Evolutionary conservation across 257 asterid species (phyloP), one percentile per base, ranked within the genome.

Genomic region (Eucommia ulmoides): DNA sequence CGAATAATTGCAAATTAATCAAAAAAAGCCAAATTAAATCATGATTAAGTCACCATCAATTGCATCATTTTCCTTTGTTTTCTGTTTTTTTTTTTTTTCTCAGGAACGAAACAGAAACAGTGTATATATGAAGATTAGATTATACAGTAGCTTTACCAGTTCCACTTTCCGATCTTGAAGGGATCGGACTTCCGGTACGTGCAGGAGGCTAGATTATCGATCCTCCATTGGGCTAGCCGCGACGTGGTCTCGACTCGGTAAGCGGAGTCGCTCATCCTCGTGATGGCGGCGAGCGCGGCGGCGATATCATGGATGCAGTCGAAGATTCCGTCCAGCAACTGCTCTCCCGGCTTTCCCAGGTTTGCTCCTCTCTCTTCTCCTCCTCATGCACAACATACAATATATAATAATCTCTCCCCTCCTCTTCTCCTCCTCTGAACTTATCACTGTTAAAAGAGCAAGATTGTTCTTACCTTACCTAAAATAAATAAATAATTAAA

Each of bases 181-280:
- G 96, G 93, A 64, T 83, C 82, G 17, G 94, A 86, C 58, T 80
- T 83, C 17, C 96, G 59, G 46, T 78, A 83, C 20, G 84, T 68
- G 50, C 69, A 82, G n/a, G 93, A 68, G 50, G 82, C 72, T 54
- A 80, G 58, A 22, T 63, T 74, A 22, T 83, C 87, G 70, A 87
- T 78, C 73, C 96, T 71, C 94, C 96, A 87, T 62, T 87, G 96
- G 23, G 94, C 96, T 24, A 87, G 91, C 45, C 96, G 96, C 41
- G 93, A 70, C 35, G 96, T 86, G 55, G 98, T 86, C 33, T 83
- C 87, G 24, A 91, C 96, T 35, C 86, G 76, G 67, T 91, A 83
- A 17, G 93, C 92, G 33, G 93, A 86, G 23, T 86, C 96, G 24
- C 65, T 91, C 96, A 86, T 91, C 82, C 81, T 85, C 25, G 74